These are phyloP conservation scores for Aspergillus carlsbadensis DNA, from an alignment of 495 filamentous ascomycete species.

Conservation along the genomic window DNA sequence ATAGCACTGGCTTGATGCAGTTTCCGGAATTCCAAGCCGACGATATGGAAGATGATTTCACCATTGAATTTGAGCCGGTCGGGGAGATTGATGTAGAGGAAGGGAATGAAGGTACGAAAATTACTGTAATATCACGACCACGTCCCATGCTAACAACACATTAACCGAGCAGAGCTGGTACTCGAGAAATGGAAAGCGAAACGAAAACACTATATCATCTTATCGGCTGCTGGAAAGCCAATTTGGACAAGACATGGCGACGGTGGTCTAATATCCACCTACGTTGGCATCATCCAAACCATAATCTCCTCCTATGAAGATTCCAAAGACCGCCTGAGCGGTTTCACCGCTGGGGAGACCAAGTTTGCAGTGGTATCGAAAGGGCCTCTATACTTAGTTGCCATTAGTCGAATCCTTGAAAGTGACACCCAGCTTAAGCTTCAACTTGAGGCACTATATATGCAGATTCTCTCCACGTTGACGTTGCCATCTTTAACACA, in stretches of 20 bases:
- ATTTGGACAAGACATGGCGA: constrained; percentile 96
- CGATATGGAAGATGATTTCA: constrained; percentile 60
- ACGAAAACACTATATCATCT: constrained; percentile 92
- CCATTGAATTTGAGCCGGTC: constrained; percentile 75
- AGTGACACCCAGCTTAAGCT: constrained; percentile 80
- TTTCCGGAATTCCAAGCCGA: constrained; percentile 56
- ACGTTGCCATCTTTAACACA: constrained; percentile 86
- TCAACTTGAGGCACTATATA: constrained; percentile 93
- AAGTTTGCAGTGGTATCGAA: constrained; percentile 82
- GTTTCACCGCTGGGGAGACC: constrained; percentile 79
- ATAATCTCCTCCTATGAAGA: constrained; percentile 96
- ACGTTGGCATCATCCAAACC: constrained; percentile 95
- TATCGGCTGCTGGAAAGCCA: constrained; percentile 96
- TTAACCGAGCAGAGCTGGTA: constrained; percentile 52
- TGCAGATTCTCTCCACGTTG: constrained; percentile 94
- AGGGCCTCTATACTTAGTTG: constrained; percentile 88
- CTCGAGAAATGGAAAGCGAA: constrained; percentile 79
- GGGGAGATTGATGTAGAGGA: constrained; percentile 60
- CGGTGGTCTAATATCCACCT: constrained; percentile 80
- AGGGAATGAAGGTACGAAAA: constrained; percentile 62
- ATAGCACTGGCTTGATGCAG: constrained; percentile 36
- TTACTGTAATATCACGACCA: neutral
- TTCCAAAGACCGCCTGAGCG: constrained; percentile 67
- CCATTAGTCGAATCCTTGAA: constrained; percentile 87
- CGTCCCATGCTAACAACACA: constrained; percentile 7